Evolutionary conservation across 73 alveolate species (phyloP).

Genomic region (Symbiodinium pilosum): DNA sequence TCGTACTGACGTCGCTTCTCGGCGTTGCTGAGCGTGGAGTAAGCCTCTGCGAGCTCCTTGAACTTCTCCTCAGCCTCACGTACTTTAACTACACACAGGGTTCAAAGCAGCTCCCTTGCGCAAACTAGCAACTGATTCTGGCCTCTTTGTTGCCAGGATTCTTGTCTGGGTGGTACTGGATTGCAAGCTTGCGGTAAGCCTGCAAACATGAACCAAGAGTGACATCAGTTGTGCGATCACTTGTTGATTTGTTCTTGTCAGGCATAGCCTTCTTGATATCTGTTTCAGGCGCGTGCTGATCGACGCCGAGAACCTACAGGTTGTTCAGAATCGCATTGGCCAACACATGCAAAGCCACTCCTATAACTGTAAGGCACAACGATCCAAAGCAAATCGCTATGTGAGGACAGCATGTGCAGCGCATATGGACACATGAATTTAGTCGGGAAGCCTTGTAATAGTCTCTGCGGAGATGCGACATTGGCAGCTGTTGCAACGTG

Average conservation of each 20-base stretch:
- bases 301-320: conserved; percentile 52
- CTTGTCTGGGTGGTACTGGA: conserved; percentile 84
- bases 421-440: too few relatives aligned
- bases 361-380: too few relatives aligned
- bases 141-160: conserved; percentile 87
- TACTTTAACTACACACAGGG: not conserved
- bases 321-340: not conserved
- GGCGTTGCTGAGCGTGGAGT: conserved; percentile 53
- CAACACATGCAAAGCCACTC: too few relatives aligned
- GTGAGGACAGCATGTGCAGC: too few relatives aligned
- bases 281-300: not conserved
- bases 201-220: not conserved
- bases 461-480: not conserved
- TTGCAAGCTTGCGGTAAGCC: conserved; percentile 84
- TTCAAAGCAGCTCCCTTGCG: not conserved
- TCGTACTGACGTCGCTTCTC: conserved; percentile 67
- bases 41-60: conserved; percentile 85
- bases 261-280: conserved; percentile 69
- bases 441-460: not conserved
- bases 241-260: too few relatives aligned
- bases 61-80: conserved; percentile 87
- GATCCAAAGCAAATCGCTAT: too few relatives aligned
- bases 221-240: not conserved
- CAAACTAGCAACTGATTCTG: not conserved
- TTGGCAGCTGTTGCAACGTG: too few relatives aligned